These are phyloP conservation scores for Beauveria scarabaeidicola DNA, from an alignment of 2,329 filamentous ascomycete genomes.

Conservation along the genomic window DNA sequence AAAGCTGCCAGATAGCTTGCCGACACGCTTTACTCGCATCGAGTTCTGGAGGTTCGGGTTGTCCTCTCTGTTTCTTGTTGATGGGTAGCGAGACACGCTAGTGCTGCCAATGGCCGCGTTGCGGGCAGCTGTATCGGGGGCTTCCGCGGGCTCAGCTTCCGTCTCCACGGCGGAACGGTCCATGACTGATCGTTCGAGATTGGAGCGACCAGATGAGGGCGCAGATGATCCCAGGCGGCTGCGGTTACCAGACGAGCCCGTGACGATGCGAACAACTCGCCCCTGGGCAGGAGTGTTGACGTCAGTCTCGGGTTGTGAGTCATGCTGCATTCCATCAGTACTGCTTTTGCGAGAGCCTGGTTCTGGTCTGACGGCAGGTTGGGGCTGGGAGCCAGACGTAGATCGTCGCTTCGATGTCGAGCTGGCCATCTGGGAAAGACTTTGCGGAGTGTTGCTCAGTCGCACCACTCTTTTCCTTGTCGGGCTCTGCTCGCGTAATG, in stretches of 20 bases:
- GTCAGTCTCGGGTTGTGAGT: slow-evolving; percentile 28
- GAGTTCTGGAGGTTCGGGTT: slow-evolving; percentile 61
- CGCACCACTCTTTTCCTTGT: slow-evolving; percentile 49
- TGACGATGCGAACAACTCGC: slow-evolving; percentile 46
- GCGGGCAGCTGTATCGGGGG: slow-evolving; percentile 41
- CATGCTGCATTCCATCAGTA: slow-evolving; percentile 33
- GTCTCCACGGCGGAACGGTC: slow-evolving; percentile 30
- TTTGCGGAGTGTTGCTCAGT: slow-evolving; percentile 43
- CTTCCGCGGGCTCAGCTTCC: slow-evolving; percentile 39
- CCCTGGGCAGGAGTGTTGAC: slow-evolving; percentile 48
- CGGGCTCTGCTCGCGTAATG: slow-evolving; percentile 44
- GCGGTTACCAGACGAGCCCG: slow-evolving; percentile 41
- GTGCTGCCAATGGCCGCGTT: slow-evolving; percentile 39
- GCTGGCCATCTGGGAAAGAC: slow-evolving; percentile 28
- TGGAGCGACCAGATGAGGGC: slow-evolving; percentile 28
- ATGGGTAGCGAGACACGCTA: slow-evolving; percentile 44
- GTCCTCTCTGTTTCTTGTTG: slow-evolving; percentile 49
- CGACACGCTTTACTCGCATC: slow-evolving; percentile 68
- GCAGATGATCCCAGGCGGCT: slow-evolving; percentile 29
- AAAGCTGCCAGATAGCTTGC: slow-evolving; percentile 67
- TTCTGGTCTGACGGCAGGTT: slow-evolving; percentile 17
- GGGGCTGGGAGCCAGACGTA: slow-evolving; percentile 20
- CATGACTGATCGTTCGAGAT: slow-evolving; percentile 23
- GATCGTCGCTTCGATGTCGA: slow-evolving; percentile 40
- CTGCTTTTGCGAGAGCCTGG: slow-evolving; percentile 32